These are phyloP conservation scores for Mycosphaerella sp. DNA, from an alignment of 2,329 filamentous ascomycete genomes.

Conservation along the genomic window DNA sequence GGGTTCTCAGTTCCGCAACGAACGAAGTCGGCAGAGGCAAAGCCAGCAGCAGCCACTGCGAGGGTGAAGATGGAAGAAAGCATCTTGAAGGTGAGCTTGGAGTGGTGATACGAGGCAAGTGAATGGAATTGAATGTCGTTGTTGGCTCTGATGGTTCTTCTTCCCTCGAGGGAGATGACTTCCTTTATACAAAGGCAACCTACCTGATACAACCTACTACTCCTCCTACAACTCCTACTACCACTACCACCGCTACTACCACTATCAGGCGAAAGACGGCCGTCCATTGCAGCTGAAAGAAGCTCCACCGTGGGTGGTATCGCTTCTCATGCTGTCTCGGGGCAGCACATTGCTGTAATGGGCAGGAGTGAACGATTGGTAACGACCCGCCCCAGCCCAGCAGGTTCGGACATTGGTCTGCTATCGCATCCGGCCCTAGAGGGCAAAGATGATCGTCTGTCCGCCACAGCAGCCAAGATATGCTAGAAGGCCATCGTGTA, in stretches of 20 bases:
- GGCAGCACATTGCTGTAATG: not conserved
- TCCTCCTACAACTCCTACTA: too few species aligned
- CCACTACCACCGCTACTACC: not conserved
- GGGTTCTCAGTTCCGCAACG: constrained; percentile 19
- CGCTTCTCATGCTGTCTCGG: constrained; percentile 3
- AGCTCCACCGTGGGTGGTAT: constrained; percentile 6
- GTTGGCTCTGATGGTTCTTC: constrained; percentile 9
- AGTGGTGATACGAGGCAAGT: constrained; percentile 1
- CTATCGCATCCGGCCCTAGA: not conserved
- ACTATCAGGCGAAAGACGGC: not conserved
- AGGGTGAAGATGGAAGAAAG: constrained; percentile 11
- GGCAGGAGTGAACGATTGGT: constrained; percentile 10
- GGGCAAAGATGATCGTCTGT: constrained; percentile 6
- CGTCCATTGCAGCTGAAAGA: not conserved
- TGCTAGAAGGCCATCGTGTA: not conserved
- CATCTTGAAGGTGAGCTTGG: constrained; percentile 10
- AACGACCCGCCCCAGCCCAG: not conserved
- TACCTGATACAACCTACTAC: not conserved
- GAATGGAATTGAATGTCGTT: constrained; percentile 1
- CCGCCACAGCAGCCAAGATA: constrained; percentile 13
- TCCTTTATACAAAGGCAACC: constrained; percentile 11
- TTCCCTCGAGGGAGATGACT: not conserved
- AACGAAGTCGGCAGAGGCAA: constrained; percentile 16
- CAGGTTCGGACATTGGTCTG: constrained; percentile 7
- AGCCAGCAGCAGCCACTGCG: constrained; percentile 7